These are phyloP conservation scores for Tubosaeta brunneosetosa DNA, from an alignment of 768 basidiomycete genomes.

Conservation along the genomic window DNA sequence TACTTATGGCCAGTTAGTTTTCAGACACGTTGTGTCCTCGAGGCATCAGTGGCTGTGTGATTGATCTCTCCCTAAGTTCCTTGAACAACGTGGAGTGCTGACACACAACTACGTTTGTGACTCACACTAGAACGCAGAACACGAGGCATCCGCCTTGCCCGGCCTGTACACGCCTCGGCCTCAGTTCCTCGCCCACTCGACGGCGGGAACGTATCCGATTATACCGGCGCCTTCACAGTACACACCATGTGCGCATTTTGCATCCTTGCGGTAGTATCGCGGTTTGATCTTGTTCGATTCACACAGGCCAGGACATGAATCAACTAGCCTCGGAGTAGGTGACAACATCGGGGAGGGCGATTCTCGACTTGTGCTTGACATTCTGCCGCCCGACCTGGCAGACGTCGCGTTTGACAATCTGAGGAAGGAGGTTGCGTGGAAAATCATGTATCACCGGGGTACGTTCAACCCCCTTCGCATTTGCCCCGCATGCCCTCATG, in stretches of 20 bases:
- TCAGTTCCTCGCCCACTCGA: conserved; percentile 1
- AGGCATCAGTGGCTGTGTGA: conserved; percentile 22
- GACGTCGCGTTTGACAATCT: conserved; percentile 54
- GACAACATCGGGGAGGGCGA: conserved; percentile 63
- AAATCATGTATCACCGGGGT: conserved; percentile 73
- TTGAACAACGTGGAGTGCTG: conserved; percentile 1
- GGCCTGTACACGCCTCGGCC: conserved; percentile 4
- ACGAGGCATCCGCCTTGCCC: neutral
- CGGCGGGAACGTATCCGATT: conserved; percentile 4
- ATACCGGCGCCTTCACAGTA: neutral
- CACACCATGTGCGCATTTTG: conserved; percentile 16
- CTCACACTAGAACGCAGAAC: no score
- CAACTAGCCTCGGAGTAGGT: conserved; percentile 29
- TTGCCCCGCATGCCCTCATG: neutral
- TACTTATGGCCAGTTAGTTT: no score
- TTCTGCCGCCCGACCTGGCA: conserved; percentile 56
- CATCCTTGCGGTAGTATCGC: conserved; percentile 1
- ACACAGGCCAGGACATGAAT: conserved; percentile 18
- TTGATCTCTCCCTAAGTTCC: neutral
- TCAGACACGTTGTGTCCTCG: conserved; percentile 20
- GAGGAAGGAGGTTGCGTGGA: conserved; percentile 65
- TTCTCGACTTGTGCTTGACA: conserved; percentile 50
- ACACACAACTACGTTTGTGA: conserved; percentile 2
- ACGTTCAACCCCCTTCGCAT: conserved; percentile 10
- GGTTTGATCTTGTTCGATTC: conserved; percentile 1